Percentiles rank a stretch among this genome's conserved stretches.
Conservation (phyloP, 768 basidiomycete species). For the Auricularia sp. region DNA sequence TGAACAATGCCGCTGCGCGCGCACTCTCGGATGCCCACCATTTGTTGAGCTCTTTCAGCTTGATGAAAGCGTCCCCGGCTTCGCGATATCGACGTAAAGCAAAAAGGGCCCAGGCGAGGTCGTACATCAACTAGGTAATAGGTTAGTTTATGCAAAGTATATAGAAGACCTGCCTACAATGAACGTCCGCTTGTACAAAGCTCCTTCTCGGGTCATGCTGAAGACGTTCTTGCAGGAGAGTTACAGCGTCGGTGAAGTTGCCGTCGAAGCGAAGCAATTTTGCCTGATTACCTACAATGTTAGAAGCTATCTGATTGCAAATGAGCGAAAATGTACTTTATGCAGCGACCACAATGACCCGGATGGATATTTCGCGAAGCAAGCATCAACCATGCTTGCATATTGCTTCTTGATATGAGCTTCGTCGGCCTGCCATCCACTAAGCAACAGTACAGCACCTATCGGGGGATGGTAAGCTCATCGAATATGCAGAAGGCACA, state of each 20-base stretch:
- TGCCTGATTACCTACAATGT: slow-evolving; percentile 30
- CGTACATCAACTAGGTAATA: slow-evolving; percentile 52
- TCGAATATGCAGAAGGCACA: slow-evolving; percentile 32
- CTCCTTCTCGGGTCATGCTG: slow-evolving; percentile 36
- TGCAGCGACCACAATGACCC: slow-evolving; percentile 70
- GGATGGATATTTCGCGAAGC: slow-evolving; percentile 42
- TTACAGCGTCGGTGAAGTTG: slow-evolving; percentile 56
- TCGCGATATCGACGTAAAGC: slow-evolving; percentile 55
- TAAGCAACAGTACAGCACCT: background rate
- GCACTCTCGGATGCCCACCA: slow-evolving; percentile 34
- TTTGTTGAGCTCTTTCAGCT: slow-evolving; percentile 53
- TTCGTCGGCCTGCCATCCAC: slow-evolving; percentile 68
- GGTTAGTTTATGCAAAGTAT: background rate
- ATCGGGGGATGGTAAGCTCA: background rate
- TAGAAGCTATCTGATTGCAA: background rate
- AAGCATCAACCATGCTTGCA: slow-evolving; percentile 54
- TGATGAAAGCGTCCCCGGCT: slow-evolving; percentile 54
- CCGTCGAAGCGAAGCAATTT: slow-evolving; percentile 65
- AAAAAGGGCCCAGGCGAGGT: slow-evolving; percentile 68
- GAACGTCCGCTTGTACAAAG: slow-evolving; percentile 66
- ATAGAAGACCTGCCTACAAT: slow-evolving; percentile 32
- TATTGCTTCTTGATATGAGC: slow-evolving; percentile 53
- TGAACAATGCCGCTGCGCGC: too few species aligned
- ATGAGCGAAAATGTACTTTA: slow-evolving; percentile 29
- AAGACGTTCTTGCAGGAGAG: slow-evolving; percentile 48